Conservation (phyloP, 2,329 filamentous ascomycete species). For the Monosporascus ibericus region DNA sequence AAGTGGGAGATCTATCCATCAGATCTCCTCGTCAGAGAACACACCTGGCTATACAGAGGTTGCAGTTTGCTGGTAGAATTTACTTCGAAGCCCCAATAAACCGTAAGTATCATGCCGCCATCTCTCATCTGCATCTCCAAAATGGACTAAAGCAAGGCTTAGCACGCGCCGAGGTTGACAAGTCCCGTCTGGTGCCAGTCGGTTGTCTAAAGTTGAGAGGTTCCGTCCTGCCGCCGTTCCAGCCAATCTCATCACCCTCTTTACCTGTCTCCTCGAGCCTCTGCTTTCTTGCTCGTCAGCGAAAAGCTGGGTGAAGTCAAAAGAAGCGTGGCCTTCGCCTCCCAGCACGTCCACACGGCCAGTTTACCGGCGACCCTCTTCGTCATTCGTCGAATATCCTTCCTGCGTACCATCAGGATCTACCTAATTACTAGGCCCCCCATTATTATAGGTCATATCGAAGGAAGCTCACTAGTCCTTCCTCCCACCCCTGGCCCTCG, state of each 20-base stretch:
- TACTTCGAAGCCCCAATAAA: background rate
- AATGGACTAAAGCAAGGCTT: background rate
- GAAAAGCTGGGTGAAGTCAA: background rate
- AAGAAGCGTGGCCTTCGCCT: background rate
- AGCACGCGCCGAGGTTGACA: background rate
- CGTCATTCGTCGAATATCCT: too few relatives aligned
- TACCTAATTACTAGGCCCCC: background rate
- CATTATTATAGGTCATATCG: background rate
- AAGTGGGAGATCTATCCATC: background rate
- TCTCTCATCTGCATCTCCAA: background rate
- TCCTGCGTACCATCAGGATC: too few relatives aligned
- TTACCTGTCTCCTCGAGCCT: background rate
- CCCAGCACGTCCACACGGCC: background rate
- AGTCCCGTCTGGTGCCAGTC: background rate
- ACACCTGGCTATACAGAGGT: background rate
- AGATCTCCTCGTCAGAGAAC: background rate
- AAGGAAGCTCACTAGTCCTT: background rate
- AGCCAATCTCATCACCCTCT: slow-evolving; percentile 1
- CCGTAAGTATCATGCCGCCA: background rate
- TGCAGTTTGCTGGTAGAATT: background rate
- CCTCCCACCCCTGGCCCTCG: slow-evolving; percentile 1
- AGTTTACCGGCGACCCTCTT: too few relatives aligned
- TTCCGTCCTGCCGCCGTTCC: slow-evolving; percentile 2
- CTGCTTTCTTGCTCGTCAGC: background rate
- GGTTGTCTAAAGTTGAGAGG: background rate